These are phyloP conservation scores for Salvia miltiorrhiza DNA, from an alignment of 257 asterid genomes.

Conservation along the genomic window DNA sequence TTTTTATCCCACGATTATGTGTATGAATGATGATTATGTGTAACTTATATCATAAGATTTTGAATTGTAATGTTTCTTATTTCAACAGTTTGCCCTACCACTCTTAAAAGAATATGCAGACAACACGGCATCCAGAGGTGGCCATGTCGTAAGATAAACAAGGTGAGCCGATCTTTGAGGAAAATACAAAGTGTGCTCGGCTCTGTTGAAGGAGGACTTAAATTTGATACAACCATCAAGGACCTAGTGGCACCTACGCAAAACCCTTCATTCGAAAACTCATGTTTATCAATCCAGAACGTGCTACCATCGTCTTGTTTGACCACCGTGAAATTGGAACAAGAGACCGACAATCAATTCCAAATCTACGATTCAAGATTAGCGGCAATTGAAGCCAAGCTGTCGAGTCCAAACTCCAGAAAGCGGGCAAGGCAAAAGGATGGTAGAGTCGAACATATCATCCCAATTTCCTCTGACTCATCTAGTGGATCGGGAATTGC, in stretches of 20 bases:
- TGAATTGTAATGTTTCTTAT: neutral
- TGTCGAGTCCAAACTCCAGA: no score
- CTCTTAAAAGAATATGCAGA: constrained; percentile 77
- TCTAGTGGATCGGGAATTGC: constrained; percentile 44
- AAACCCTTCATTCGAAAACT: neutral
- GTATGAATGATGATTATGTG: no score
- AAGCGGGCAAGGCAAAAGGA: constrained; percentile 28
- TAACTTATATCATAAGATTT: neutral
- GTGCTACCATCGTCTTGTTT: constrained; percentile 11
- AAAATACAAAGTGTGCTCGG: constrained; percentile 61
- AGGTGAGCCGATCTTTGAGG: constrained; percentile 64
- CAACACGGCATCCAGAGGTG: constrained; percentile 73
- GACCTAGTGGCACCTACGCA: constrained; percentile 38
- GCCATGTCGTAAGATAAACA: constrained; percentile 83
- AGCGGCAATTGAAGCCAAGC: constrained; percentile 27
- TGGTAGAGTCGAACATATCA: constrained; percentile 37
- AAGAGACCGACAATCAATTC: neutral
- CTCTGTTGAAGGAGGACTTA: constrained; percentile 64
- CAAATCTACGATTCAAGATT: constrained; percentile 16
- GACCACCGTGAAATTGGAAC: constrained; percentile 44
- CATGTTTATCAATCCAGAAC: constrained; percentile 19
- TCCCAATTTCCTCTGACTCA: constrained; percentile 48
- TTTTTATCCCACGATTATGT: no score
- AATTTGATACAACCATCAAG: constrained; percentile 49
- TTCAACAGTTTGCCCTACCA: constrained; percentile 71